Evolutionary conservation across 306 rosid species (phyloP).

Genomic region (Vicia faba): DNA sequence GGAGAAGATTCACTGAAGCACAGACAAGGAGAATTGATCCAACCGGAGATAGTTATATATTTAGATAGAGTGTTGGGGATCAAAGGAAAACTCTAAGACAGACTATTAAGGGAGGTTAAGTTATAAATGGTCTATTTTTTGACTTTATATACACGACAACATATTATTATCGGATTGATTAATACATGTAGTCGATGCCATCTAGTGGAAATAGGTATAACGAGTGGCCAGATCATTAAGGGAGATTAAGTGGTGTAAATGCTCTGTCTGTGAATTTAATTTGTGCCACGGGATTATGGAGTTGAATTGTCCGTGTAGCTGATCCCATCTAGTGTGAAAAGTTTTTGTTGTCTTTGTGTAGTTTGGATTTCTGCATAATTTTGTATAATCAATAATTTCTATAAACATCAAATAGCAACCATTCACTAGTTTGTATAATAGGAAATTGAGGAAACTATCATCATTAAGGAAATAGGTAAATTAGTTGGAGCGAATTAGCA

Average conservation of each 20-base stretch:
- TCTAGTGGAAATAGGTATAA: not conserved
- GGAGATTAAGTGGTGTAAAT: not conserved
- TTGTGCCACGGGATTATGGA: not conserved
- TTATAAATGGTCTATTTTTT: not conserved
- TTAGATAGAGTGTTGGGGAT: not conserved
- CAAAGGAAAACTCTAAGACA: not conserved
- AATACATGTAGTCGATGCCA: not conserved
- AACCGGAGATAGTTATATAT: not conserved
- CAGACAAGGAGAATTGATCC: not conserved
- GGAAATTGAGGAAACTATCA: constrained; percentile 21
- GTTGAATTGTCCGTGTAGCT: not conserved
- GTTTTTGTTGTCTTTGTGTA: not conserved
- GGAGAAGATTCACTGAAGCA: not conserved
- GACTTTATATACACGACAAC: not conserved
- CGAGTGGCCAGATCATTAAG: not conserved
- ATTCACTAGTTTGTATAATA: constrained; percentile 8
- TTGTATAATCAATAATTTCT: not conserved
- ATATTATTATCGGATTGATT: not conserved
- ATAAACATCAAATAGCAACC: not conserved
- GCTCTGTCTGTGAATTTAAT: not conserved
- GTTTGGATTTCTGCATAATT: constrained; percentile 5
- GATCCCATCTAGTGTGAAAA: not conserved
- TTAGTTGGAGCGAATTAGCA: not conserved
- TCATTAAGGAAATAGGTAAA: constrained; percentile 1
- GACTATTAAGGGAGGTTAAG: not conserved